phyloP scores from a whole-genome alignment of 2,329 filamentous ascomycete species.

The Ophiocordyceps sinensis region DNA sequence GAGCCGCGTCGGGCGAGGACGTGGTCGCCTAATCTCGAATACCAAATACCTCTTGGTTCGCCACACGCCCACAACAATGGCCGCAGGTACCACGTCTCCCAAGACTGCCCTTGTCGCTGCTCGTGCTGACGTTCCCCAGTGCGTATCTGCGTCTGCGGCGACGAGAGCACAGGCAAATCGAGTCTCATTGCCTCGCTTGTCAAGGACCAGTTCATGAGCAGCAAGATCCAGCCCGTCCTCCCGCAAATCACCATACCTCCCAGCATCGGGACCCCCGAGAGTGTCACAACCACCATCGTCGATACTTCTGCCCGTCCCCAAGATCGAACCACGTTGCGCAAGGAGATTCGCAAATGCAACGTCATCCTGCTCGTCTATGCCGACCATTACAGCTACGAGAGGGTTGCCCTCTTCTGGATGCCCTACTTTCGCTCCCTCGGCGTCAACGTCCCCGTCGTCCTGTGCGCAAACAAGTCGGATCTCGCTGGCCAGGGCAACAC shows the following conservation, averaged over 20 bases:
- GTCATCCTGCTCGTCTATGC: constrained; percentile 95
- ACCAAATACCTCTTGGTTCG: background rate
- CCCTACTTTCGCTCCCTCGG: constrained; percentile 93
- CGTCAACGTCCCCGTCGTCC: constrained; percentile 94
- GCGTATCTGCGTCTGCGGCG: constrained; percentile 89
- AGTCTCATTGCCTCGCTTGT: constrained; percentile 90
- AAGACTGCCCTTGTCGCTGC: background rate
- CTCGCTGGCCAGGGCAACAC: constrained; percentile 60
- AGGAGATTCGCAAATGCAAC: constrained; percentile 92
- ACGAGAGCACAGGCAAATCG: constrained; percentile 90
- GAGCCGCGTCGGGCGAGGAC: constrained; percentile 2
- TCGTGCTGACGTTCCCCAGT: constrained; percentile 29
- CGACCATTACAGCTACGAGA: constrained; percentile 97
- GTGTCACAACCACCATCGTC: constrained; percentile 94
- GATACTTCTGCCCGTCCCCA: constrained; percentile 93
- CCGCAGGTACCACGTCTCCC: constrained; percentile 9
- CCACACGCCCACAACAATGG: constrained; percentile 7
- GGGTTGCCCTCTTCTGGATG: constrained; percentile 96
- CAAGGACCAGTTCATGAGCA: constrained; percentile 90
- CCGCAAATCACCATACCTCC: constrained; percentile 92
- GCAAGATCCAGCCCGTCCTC: constrained; percentile 88
- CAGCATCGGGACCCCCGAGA: constrained; percentile 83
- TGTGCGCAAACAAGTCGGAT: constrained; percentile 97
- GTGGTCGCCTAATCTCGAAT: constrained; percentile 6
- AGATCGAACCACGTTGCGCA: constrained; percentile 76